Percentiles rank a stretch among this genome's conserved stretches.
Conservation (phyloP, 2,329 filamentous ascomycete species). For the Aspergillus jensenii region DNA sequence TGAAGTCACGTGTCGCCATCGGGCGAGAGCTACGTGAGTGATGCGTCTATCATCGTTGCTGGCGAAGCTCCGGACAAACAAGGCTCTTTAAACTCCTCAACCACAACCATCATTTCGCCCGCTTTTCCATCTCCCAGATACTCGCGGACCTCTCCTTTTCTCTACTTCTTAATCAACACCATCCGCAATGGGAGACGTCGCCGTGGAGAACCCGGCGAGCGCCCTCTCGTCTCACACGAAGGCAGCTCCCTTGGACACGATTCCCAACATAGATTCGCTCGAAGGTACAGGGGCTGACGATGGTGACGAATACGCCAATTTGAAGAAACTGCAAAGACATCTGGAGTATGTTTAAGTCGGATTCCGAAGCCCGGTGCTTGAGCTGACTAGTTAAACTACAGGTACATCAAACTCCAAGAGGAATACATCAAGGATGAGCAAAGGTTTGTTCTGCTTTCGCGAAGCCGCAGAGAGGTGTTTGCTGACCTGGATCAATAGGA, state of each 20-base stretch:
- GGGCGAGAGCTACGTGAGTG: constrained; percentile 6
- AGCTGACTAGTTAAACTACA: constrained; percentile 38
- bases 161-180: not conserved
- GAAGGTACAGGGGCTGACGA: constrained; percentile 79
- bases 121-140: not conserved
- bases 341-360: constrained; percentile 66
- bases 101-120: not conserved
- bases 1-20: not conserved
- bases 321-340: constrained; percentile 96
- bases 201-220: constrained; percentile 78
- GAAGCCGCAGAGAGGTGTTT: not conserved
- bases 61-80: constrained; percentile 3
- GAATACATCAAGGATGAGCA: constrained; percentile 99
- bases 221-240: constrained; percentile 77
- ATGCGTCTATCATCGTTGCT: not conserved
- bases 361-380: not conserved
- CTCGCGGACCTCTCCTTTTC: not conserved
- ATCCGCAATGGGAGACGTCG: constrained; percentile 75
- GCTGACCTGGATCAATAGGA: constrained; percentile 53
- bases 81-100: constrained; percentile 1
- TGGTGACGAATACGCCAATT: constrained; percentile 87
- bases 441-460: constrained; percentile 54
- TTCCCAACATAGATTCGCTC: constrained; percentile 86
- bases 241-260: constrained; percentile 70
- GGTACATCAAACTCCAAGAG: constrained; percentile 95